A percentile compares a stretch with the other conserved stretches of the same genome.
Evolutionary conservation across 2,329 filamentous ascomycete species (phyloP).

Genomic region (Colletotrichum filicis): DNA sequence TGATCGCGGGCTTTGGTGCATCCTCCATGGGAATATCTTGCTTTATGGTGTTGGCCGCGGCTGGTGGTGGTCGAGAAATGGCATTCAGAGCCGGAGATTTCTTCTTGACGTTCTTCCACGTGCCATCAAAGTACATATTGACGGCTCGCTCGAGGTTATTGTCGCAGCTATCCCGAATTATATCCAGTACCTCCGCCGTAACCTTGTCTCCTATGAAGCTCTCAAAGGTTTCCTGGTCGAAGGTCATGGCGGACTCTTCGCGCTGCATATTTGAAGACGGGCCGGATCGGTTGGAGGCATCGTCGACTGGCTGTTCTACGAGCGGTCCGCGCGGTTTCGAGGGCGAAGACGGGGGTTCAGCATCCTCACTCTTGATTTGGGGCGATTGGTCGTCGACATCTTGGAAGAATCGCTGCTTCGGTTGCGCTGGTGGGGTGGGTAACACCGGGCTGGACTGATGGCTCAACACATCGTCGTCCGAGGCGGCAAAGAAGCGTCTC

Average conservation of each 20-base stretch:
- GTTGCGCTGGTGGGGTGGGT: slow-evolving; percentile 28
- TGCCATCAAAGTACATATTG: slow-evolving; percentile 78
- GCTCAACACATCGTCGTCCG: slow-evolving; percentile 39
- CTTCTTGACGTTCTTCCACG: slow-evolving; percentile 65
- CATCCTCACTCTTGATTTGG: slow-evolving; percentile 37
- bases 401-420: slow-evolving; percentile 50
- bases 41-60: not conserved
- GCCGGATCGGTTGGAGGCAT: slow-evolving; percentile 35
- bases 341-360: slow-evolving; percentile 23
- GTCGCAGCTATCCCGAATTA: slow-evolving; percentile 65
- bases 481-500: slow-evolving; percentile 56
- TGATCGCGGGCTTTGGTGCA: slow-evolving; percentile 23
- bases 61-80: not conserved
- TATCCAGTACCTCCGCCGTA: slow-evolving; percentile 55
- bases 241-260: slow-evolving; percentile 49
- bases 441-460: slow-evolving; percentile 30
- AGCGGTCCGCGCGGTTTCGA: slow-evolving; percentile 36
- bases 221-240: slow-evolving; percentile 69
- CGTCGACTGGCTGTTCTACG: slow-evolving; percentile 37
- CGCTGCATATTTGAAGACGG: slow-evolving; percentile 33
- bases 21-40: slow-evolving; percentile 11
- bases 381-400: slow-evolving; percentile 45
- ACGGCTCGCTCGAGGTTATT: slow-evolving; percentile 71
- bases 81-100: slow-evolving; percentile 34
- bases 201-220: slow-evolving; percentile 69